Evolutionary conservation across 352 stramenopile species (phyloP), one percentile per base, ranked within the genome.

Genomic region (Globisporangium splendens): DNA sequence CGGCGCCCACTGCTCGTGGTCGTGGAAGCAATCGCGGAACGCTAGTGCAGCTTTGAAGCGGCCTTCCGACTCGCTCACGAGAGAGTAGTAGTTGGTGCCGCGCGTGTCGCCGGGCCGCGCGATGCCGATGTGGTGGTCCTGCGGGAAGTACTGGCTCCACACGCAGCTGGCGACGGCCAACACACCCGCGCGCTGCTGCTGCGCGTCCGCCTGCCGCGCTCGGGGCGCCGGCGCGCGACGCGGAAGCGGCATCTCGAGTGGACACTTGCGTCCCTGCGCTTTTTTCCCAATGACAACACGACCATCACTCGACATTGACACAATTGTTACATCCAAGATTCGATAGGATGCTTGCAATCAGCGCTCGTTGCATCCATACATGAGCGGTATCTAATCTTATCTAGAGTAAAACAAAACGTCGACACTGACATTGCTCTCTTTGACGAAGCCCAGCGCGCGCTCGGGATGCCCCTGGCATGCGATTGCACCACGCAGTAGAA

Each of bases 91-190:
- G 43, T 71, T 66, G 24, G 59, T 50, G 2, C 69, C 66, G 39
- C 73, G 72, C 49, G 74, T 75, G 57, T 84, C 76, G 11, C 67
- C 73, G 0, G 76, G 72, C 31, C 63, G 62, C 1, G 61, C 61
- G 17, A 72, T 48, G 15, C 76, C 74, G 38, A 86, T 72, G 60
- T 75, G 65, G 54, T 88, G 77, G 61, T 91, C 79, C 21, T 83
- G 65, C 2, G 79, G 77, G 59, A 89, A 91, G 61, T 89, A 91
- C 64, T 88, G 82, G 47, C 65, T 87, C 82, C 82, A 91, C 38
- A 91, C 82, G 58, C 75, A 73, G 42, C 75, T 91, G 7, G 82
- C 79, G 17, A 82, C 77, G 14, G 18, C 20, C 20, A 79, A 49
- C 2, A 63, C 50, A 0, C 44, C 51, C 11, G 59, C 24, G 2